Evolutionary conservation across 495 filamentous ascomycete species (phyloP), one percentile per base, ranked within the genome.

Genomic region (Aspergillus nidulans): DNA sequence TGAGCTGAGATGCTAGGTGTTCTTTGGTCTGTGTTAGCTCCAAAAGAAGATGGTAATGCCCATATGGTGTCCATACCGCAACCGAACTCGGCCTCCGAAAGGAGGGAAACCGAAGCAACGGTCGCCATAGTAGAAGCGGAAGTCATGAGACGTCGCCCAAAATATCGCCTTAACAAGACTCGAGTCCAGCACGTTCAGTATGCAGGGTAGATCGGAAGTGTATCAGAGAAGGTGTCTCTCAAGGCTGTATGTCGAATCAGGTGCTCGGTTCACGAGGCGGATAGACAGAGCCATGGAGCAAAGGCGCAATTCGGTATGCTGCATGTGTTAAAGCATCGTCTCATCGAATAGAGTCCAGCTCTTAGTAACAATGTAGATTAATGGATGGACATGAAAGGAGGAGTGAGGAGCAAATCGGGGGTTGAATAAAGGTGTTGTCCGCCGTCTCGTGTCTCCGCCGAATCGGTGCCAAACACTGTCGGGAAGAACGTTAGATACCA

Each of bases 1-100:
- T 61, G 23, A 75, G 55, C 28, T 70, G 45, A 6, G 64, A 49
- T 16, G 72, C 71, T 60, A 77, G 64, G 61, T 77, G 75, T 62
- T 75, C 74, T 77, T 49, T 16, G 32, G 16, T 25, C 18, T 25
- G 56, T 68, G 68, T 68, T 36, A 32, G 51, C 16, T 19, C 53
- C 26, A 52, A 19, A 21, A 23, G 45, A 21, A 28, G 13, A 7
- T 3, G 41, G 25, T 23, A 42, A 42, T 24, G 16, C 2, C 24
- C n/a, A 18, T 38, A 36, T 21, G 42, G 41, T 38, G 40, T 49
- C 63, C 74, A 60, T 72, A 77, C 74, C 75, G 46, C 75, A 77
- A 49, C 75, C 75, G 55, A 65, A 77, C 40, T 70, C 72, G 3
- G 75, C 69, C 58, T 77, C 75, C 1, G 73, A 73, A 18, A 76